Percentiles rank a stretch among this genome's conserved stretches.
These are phyloP conservation scores for Colletotrichum trifolii DNA, from an alignment of 2,329 filamentous ascomycete species.

Conservation along the genomic window DNA sequence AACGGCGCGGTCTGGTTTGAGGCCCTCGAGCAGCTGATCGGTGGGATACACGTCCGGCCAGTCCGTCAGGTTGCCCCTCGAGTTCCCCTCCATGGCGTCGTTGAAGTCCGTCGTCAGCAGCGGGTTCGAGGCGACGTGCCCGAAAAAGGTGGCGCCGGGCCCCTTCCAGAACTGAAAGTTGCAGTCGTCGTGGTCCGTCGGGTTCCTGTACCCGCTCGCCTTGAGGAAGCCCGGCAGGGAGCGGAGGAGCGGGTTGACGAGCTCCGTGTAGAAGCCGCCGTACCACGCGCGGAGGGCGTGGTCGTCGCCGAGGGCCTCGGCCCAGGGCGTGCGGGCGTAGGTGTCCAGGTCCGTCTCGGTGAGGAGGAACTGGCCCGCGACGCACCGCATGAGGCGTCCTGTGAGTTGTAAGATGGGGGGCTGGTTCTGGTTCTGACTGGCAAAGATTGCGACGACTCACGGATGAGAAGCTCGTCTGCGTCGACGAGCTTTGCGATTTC, in stretches of 20 bases:
- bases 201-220: constrained; percentile 47
- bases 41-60: constrained; percentile 45
- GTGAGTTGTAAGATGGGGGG: neutral
- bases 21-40: constrained; percentile 41
- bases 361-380: constrained; percentile 49
- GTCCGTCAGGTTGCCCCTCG: constrained; percentile 49
- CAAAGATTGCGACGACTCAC: constrained; percentile 36
- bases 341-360: constrained; percentile 48
- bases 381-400: constrained; percentile 49
- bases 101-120: constrained; percentile 46
- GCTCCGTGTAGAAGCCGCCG: constrained; percentile 46
- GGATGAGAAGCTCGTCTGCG: constrained; percentile 46
- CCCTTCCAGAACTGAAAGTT: constrained; percentile 48
- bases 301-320: constrained; percentile 43
- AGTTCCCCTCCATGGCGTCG: constrained; percentile 51
- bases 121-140: constrained; percentile 45
- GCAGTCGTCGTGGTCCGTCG: constrained; percentile 44
- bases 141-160: constrained; percentile 44
- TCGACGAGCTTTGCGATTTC: constrained; percentile 48
- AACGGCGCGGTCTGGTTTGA: constrained; percentile 43
- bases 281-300: constrained; percentile 45
- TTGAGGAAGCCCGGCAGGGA: constrained; percentile 47
- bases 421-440: too few relatives aligned
- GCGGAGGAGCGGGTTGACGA: constrained; percentile 46
- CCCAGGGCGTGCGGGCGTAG: constrained; percentile 48